Percentiles rank a stretch among this genome's conserved stretches.
These are phyloP conservation scores for Crassisporium funariophilum DNA, from an alignment of 768 basidiomycete genomes.

Conservation along the genomic window DNA sequence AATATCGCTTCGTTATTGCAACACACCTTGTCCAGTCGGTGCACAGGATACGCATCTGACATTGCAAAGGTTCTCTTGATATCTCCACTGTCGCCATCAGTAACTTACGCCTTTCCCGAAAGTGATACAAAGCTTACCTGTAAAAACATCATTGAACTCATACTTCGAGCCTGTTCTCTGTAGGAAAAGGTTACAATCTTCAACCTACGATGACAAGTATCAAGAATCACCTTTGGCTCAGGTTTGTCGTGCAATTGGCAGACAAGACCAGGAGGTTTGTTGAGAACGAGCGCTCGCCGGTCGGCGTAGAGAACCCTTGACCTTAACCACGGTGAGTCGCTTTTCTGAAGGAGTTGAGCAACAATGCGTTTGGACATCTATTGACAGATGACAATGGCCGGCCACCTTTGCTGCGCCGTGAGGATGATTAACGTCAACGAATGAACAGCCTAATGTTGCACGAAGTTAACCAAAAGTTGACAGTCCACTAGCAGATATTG, in stretches of 20 bases:
- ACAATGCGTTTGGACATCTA: conserved; percentile 4
- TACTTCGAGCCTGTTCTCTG: conserved; percentile 8
- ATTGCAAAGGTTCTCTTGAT: conserved; percentile 22
- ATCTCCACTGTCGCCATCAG: conserved; percentile 20
- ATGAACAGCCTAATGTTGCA: too few species aligned
- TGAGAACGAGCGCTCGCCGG: conserved; percentile 52
- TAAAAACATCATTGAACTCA: conserved; percentile 37
- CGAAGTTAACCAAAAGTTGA: too few species aligned
- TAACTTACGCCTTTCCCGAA: too few species aligned
- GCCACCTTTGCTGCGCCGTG: too few species aligned
- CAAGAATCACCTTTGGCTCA: conserved; percentile 18
- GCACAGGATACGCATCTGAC: conserved; percentile 48
- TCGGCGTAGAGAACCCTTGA: conserved; percentile 52
- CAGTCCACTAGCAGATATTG: too few species aligned
- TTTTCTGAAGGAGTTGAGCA: conserved; percentile 7
- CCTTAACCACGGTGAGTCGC: conserved; percentile 23
- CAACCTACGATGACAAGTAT: conserved; percentile 7
- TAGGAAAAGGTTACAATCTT: conserved; percentile 6
- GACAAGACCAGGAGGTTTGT: conserved; percentile 61
- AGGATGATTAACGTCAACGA: too few species aligned
- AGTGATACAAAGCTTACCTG: too few species aligned
- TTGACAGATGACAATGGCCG: too few species aligned
- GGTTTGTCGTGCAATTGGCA: conserved; percentile 44
- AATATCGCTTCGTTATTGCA: neutral
- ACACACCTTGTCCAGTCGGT: conserved; percentile 66